A percentile compares a stretch with the other conserved stretches of the same genome.
Evolutionary conservation across 1,284 basidiomycete species (phyloP).

Genomic region (Sanghuangporus weigelae): DNA sequence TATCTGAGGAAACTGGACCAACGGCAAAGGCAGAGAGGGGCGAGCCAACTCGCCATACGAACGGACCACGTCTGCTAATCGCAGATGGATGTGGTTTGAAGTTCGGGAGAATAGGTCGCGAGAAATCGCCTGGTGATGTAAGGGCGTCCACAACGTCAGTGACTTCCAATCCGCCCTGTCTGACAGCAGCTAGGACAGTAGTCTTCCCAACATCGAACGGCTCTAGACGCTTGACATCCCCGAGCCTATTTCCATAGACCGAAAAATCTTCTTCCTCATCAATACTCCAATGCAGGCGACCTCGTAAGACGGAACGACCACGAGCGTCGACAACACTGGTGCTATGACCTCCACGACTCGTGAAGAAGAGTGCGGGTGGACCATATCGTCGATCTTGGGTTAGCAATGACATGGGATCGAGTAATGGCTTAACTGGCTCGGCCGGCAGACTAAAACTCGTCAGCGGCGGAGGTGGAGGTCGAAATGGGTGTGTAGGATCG

Average conservation of each 20-base stretch:
- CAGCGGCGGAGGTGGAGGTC: constrained; percentile 40
- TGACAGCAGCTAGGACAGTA: constrained; percentile 73
- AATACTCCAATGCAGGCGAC: constrained; percentile 69
- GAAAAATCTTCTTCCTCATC: constrained; percentile 50
- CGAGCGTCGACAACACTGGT: constrained; percentile 80
- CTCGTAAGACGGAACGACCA: constrained; percentile 75
- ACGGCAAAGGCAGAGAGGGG: constrained; percentile 44
- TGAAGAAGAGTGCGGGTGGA: constrained; percentile 82
- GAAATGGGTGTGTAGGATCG: constrained; percentile 74
- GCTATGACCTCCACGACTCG: constrained; percentile 78
- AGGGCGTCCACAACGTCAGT: constrained; percentile 73
- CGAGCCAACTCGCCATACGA: constrained; percentile 74
- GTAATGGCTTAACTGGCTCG: constrained; percentile 50
- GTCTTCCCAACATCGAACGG: constrained; percentile 69
- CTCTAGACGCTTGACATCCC: constrained; percentile 74
- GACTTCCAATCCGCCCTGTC: constrained; percentile 75
- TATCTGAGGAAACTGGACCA: constrained; percentile 30
- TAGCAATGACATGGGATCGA: constrained; percentile 75
- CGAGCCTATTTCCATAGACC: constrained; percentile 44
- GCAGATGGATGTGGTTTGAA: constrained; percentile 55
- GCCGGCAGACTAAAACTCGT: constrained; percentile 20
- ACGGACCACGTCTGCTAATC: constrained; percentile 63
- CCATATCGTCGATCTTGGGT: constrained; percentile 77
- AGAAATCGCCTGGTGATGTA: constrained; percentile 69
- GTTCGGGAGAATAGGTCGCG: constrained; percentile 59